A percentile compares a stretch with the other conserved stretches of the same genome.
These are phyloP conservation scores for Chytriomyces sp. DNA, from an alignment of 192 early-diverging fungal species.

Conservation along the genomic window DNA sequence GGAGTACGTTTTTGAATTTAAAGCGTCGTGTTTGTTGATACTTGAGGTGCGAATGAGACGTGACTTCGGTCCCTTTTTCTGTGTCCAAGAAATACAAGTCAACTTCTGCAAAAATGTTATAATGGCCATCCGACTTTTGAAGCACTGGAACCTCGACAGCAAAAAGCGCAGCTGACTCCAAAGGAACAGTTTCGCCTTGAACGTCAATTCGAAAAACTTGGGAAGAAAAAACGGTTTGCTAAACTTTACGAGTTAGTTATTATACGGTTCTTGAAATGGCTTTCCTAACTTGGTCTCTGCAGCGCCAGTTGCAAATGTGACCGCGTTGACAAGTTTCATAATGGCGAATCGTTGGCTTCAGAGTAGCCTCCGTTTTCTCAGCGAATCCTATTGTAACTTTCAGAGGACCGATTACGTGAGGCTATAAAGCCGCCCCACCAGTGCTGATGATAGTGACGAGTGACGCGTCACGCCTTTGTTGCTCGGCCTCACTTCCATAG, in stretches of 20 bases:
- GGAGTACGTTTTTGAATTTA: constrained; percentile 10
- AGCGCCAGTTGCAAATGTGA: constrained; percentile 20
- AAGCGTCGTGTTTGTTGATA: constrained; percentile 23
- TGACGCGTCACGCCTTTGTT: not conserved
- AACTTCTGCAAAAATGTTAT: constrained; percentile 9
- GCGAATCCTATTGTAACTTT: not conserved
- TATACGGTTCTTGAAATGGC: no score
- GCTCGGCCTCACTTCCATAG: not conserved
- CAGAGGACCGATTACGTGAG: not conserved
- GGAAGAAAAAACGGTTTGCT: constrained; percentile 1
- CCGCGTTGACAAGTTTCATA: constrained; percentile 5
- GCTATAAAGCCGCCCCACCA: not conserved
- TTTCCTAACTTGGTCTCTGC: not conserved
- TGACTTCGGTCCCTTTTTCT: not conserved
- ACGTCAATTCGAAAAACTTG: constrained; percentile 9
- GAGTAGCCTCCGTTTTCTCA: not conserved
- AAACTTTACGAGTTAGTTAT: not conserved
- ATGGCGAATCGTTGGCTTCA: not conserved
- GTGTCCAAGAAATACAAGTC: constrained; percentile 15
- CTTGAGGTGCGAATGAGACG: constrained; percentile 13
- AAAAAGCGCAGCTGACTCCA: not conserved
- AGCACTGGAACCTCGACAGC: constrained; percentile 7
- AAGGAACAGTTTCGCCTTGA: not conserved
- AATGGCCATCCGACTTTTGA: not conserved
- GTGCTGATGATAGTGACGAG: not conserved